Percentiles rank a stretch among this genome's conserved stretches.
phyloP scores from a whole-genome alignment of 2,329 filamentous ascomycete species.

The Talaromyces funiculosus region DNA sequence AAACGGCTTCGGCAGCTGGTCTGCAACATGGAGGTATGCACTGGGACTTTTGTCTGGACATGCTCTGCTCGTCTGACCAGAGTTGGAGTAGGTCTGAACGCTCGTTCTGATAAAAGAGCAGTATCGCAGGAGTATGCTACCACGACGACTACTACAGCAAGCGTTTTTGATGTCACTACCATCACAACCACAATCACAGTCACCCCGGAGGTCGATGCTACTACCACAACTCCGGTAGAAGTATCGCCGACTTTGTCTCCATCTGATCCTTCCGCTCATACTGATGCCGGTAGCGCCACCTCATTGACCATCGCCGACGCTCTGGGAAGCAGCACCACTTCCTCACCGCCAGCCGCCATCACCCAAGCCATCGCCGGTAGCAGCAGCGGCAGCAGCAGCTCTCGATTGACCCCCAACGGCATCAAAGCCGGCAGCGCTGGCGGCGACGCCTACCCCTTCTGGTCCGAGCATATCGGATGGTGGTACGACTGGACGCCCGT shows the following conservation, averaged over 20 bases:
- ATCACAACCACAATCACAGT: not conserved
- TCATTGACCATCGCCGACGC: not conserved
- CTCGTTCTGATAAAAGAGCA: no score
- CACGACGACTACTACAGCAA: not conserved
- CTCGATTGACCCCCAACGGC: slow-evolving; percentile 4
- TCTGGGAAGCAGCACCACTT: not conserved
- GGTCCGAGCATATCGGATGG: slow-evolving; percentile 4
- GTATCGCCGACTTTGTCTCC: not conserved
- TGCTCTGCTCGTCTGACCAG: not conserved
- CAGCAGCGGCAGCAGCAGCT: not conserved
- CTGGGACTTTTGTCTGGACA: no score
- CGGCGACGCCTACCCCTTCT: slow-evolving; percentile 6
- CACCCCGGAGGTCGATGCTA: not conserved
- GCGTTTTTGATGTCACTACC: not conserved
- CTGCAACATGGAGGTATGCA: not conserved
- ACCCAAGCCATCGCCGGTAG: no score
- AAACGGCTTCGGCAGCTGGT: not conserved
- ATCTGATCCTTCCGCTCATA: not conserved
- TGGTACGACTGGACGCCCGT: slow-evolving; percentile 8
- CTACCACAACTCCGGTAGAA: not conserved
- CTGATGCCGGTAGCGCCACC: not conserved
- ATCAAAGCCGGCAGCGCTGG: slow-evolving; percentile 11
- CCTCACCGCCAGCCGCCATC: not conserved
- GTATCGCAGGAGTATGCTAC: not conserved
- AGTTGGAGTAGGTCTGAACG: not conserved